Conservation (phyloP, 2,329 filamentous ascomycete species). For the Fusarium tjaetaba region DNA sequence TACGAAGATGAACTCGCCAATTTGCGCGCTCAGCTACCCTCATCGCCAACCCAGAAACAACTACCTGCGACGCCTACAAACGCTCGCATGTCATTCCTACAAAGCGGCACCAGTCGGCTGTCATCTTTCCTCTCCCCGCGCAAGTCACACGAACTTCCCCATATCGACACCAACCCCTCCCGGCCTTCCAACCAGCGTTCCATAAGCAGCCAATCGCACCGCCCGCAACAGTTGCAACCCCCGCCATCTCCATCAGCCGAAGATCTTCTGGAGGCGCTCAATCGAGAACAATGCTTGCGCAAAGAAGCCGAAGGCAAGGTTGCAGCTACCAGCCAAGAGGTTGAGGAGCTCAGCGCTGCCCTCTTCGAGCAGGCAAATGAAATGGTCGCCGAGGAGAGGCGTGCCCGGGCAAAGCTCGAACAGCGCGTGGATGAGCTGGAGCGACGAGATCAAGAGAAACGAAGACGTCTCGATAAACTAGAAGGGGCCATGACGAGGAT, state of each 20-base stretch:
- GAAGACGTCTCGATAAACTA: constrained; percentile 72
- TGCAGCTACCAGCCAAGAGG: constrained; percentile 71
- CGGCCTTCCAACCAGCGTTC: constrained; percentile 23
- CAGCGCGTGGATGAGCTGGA: constrained; percentile 76
- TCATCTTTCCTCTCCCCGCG: constrained; percentile 58
- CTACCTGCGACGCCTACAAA: constrained; percentile 42
- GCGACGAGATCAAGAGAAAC: constrained; percentile 75
- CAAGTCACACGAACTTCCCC: constrained; percentile 54
- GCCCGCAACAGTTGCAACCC: constrained; percentile 13
- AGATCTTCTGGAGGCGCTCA: constrained; percentile 71
- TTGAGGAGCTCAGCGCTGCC: constrained; percentile 80
- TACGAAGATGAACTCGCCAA: constrained; percentile 80
- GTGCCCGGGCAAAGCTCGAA: constrained; percentile 76
- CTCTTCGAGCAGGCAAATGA: constrained; percentile 87
- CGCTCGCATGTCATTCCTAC: constrained; percentile 57
- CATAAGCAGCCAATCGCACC: constrained; percentile 31
- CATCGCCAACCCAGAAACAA: constrained; percentile 26
- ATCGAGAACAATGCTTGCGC: constrained; percentile 73
- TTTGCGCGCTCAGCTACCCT: constrained; percentile 58
- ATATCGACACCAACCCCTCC: constrained; percentile 32
- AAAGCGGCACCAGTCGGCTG: constrained; percentile 55
- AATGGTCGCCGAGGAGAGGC: constrained; percentile 83
- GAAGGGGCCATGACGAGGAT: constrained; percentile 78
- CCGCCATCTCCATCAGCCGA: constrained; percentile 48
- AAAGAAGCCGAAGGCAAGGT: constrained; percentile 75